Evolutionary conservation across 106 monocot species (phyloP).

Genomic region (Dendrobium catenatum): DNA sequence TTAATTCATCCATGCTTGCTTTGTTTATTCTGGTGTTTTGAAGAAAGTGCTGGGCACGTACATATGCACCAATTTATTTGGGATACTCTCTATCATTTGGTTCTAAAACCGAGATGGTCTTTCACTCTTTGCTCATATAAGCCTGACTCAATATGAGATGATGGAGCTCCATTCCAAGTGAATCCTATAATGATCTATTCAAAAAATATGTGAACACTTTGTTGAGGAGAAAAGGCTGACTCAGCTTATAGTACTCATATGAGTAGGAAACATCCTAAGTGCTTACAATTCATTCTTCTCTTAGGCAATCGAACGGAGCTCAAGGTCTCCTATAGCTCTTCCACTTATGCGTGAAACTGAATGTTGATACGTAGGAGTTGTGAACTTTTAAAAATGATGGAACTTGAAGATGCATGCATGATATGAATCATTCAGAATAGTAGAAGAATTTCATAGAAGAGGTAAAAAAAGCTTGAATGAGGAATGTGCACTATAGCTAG

Average conservation of each 20-base stretch:
- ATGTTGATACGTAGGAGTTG: neutral
- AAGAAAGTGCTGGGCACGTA: neutral
- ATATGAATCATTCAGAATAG: constrained; percentile 1
- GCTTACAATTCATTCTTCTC: neutral
- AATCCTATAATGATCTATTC: neutral
- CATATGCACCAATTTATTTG: neutral
- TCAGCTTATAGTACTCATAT: neutral
- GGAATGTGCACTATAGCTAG: neutral
- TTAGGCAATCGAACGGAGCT: neutral
- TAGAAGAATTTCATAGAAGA: neutral
- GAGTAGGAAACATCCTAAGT: constrained; percentile 1
- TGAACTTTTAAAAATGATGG: neutral
- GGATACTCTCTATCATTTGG: no score
- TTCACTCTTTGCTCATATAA: neutral
- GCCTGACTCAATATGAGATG: neutral
- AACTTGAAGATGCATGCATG: neutral
- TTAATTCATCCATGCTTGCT: neutral
- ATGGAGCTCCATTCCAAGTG: neutral
- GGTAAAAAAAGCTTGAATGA: neutral
- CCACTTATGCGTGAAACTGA: neutral
- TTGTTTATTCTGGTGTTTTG: neutral
- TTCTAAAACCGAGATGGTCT: neutral
- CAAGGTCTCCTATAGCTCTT: neutral
- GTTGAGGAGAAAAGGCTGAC: neutral
- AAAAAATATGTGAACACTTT: neutral